Conservation (phyloP, 306 rosid genomes). For the Prosopis cineraria region DNA sequence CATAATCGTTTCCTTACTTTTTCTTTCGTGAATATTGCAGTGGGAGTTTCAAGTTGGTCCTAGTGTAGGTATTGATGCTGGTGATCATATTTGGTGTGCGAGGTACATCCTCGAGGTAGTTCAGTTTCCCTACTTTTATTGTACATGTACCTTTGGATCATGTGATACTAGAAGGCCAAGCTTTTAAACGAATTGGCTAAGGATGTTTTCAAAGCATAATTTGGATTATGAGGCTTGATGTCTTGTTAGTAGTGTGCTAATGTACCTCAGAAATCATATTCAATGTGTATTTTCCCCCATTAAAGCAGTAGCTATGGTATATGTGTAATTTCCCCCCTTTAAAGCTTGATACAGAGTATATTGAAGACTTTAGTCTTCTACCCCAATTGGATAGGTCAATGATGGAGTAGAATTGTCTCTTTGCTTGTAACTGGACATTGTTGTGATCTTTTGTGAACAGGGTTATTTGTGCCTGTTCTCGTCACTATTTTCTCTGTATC, state of each 20-base stretch:
- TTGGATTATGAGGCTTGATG: background rate
- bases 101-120: constrained; percentile 98
- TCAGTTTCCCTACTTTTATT: constrained; percentile 36
- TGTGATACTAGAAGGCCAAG: constrained; percentile 22
- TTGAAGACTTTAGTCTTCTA: constrained; percentile 17
- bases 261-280: background rate
- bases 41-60: constrained; percentile 99
- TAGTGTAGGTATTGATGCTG: constrained; percentile 97
- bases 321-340: background rate
- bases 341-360: no score
- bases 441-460: constrained; percentile 13
- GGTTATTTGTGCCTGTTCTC: background rate
- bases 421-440: constrained; percentile 6
- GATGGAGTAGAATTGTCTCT: background rate
- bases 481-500: constrained; percentile 2
- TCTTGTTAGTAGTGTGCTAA: background rate
- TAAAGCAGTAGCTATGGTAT: background rate
- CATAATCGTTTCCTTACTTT: constrained; percentile 27
- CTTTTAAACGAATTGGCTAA: constrained; percentile 5
- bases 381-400: background rate
- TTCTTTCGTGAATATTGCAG: constrained; percentile 50
- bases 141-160: background rate
- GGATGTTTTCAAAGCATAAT: background rate
- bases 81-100: constrained; percentile 89
- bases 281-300: background rate